Conservation (phyloP, 352 stramenopile species). For the Phytophthora litchii region DNA sequence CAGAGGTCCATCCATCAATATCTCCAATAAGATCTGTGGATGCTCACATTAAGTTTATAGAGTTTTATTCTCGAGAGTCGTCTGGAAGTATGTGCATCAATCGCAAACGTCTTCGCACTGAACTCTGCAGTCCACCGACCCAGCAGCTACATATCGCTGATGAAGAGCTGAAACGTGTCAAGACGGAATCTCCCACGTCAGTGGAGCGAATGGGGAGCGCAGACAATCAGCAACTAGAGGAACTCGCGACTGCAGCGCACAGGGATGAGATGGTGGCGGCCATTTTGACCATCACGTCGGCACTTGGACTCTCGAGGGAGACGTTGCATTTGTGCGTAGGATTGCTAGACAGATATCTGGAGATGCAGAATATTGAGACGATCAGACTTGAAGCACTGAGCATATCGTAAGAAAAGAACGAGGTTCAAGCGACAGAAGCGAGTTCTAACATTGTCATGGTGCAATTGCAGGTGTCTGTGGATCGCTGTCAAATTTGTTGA, state of each 20-base stretch:
- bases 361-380: constrained; percentile 21
- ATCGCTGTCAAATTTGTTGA: constrained; percentile 79
- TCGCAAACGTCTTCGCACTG: constrained; percentile 30
- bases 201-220: constrained; percentile 14
- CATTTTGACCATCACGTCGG: constrained; percentile 68
- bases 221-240: constrained; percentile 15
- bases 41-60: constrained; percentile 4
- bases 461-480: constrained; percentile 56
- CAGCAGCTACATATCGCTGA: constrained; percentile 22
- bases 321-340: constrained; percentile 66
- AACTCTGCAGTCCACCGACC: constrained; percentile 17
- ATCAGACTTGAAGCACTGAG: constrained; percentile 56
- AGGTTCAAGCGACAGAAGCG: not conserved
- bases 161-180: constrained; percentile 24
- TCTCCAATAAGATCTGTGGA: constrained; percentile 10
- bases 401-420: constrained; percentile 48
- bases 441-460: constrained; percentile 2
- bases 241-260: constrained; percentile 41
- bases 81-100: constrained; percentile 28
- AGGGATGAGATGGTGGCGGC: constrained; percentile 71
- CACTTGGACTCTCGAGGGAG: constrained; percentile 59
- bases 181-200: constrained; percentile 29
- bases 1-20: not conserved
- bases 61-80: constrained; percentile 4
- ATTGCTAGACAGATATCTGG: constrained; percentile 60